Percentiles rank a stretch among this genome's conserved stretches.
phyloP scores from a whole-genome alignment of 208 protist species.

The Strigomonas oncopelti region DNA sequence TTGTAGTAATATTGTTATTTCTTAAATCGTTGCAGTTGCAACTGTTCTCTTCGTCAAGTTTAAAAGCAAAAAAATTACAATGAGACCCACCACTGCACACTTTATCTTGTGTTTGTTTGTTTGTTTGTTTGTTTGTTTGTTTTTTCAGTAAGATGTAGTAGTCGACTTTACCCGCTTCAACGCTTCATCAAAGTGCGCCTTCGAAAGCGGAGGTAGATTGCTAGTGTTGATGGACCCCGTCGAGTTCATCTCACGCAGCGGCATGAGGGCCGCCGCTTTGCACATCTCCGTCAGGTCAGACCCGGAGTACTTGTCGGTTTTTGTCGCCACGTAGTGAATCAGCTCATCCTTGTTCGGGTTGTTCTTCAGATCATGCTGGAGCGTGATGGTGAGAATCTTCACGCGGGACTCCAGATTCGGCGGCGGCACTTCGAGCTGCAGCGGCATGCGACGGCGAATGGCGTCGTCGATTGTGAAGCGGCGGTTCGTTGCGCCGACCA shows the following conservation, averaged over 20 bases:
- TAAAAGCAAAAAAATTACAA: conserved; percentile 7
- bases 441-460: conserved; percentile 84
- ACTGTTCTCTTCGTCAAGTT: neutral
- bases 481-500: conserved; percentile 90
- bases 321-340: conserved; percentile 72
- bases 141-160: conserved; percentile 15
- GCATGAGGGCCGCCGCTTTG: conserved; percentile 80
- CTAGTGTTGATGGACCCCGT: conserved; percentile 4
- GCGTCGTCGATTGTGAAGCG: conserved; percentile 89
- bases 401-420: conserved; percentile 49
- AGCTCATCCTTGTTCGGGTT: conserved; percentile 45
- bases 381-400: conserved; percentile 80
- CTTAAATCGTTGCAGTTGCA: neutral
- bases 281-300: conserved; percentile 92
- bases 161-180: conserved; percentile 69
- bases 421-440: conserved; percentile 77
- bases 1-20: no score
- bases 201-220: conserved; percentile 52
- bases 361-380: conserved; percentile 52
- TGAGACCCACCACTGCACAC: neutral
- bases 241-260: conserved; percentile 55
- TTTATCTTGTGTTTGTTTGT: neutral
- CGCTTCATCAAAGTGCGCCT: conserved; percentile 72
- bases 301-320: conserved; percentile 85
- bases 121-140: conserved; percentile 3